Evolutionary conservation across 148 eudicot species (phyloP), one percentile per base, ranked within the genome.

Genomic region (Camellia lanceoleosa): DNA sequence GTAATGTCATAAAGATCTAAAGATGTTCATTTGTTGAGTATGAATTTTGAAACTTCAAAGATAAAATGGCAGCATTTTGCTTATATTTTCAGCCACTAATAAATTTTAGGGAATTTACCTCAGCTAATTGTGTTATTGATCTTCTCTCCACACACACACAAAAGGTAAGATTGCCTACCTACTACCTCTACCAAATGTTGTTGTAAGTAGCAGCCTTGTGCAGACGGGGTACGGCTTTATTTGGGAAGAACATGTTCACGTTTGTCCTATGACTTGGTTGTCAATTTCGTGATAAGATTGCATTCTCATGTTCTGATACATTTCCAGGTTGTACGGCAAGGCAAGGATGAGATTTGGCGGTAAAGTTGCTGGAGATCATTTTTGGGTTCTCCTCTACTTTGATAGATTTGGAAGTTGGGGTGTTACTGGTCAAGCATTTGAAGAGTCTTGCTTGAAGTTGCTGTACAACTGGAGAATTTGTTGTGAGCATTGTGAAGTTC

Each of bases 201-300:
- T 30, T 30, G 38, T 30, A 1, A 30, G 38, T 30, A 30, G 38
- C 38, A 30, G 38, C 38, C 38, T 30, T 30, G 38, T 30, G 38
- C 38, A 30, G 38, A 30, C 38, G 1, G 38, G 38, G 38, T 30
- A 30, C 38, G 38, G 38, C 38, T 30, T 30, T 30, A 30, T 30
- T 30, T 30, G 38, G 95, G 95, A 79, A 89, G 97, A 80, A 87
- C 23, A 42, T 30, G 5, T 16, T 16, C 49, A 69, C 43, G 0
- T 69, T 9, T 42, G n/a, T 3, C 47, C 20, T 9, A 14, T 46
- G 47, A 46, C 15, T 69, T 5, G 16, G 73, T 46, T 14, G 71
- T 43, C 19, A 14, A 6, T 16, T 44, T 4, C 42, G 5, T 42
- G 23, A 19, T 46, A 1, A n/a, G 64, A 19, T 71, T 52, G 8